Evolutionary conservation across 495 filamentous ascomycete species (phyloP), one percentile per base, ranked within the genome.

Genomic region (Corynascus novoguineensis): DNA sequence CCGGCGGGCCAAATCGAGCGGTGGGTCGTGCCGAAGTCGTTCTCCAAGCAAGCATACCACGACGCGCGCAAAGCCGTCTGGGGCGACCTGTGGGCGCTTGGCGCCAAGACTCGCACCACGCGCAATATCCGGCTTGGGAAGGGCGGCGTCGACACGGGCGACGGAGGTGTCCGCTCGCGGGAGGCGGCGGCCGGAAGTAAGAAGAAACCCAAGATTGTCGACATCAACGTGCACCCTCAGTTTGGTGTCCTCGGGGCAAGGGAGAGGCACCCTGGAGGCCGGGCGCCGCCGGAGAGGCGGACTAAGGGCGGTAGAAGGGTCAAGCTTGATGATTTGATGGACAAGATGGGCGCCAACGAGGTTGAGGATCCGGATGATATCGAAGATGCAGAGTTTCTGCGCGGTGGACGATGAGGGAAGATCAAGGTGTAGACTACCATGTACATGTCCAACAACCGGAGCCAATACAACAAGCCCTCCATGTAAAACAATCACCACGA

Each of bases 71-170:
- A 98, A 69, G 80, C 86, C 0, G 70, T 69, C 35, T 97, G 93
- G 93, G 93, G 95, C 41, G 93, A 98, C 69, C 74, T 97, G 19
- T 98, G 93, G 93, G 90, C 91, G 6, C 76, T 98, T 3, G 95
- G 92, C 0, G 92, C 91, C 7, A 98, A 97, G 80, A 95, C 89
- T 0, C 78, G 89, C 40, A 79, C 85, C 1, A 60, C 61, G 4
- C 74, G 87, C 55, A 78, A 72, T 37, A 66, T 89, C 42, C 81
- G 83, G 28, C 74, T 90, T 3, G 86, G 86, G 53, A 60, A 61
- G 53, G 66, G 67, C 41, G 77, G 72, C 0, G 38, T 59, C 15
- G 57, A 60, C 21, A 19, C 55, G 5, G 63, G 62, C 32, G 74
- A 77, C 42, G 73, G 77, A 21, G 72, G 75, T 22, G 73, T 79